Percentiles rank a stretch among this genome's conserved stretches.
These are phyloP conservation scores for Solanum acaule DNA, from an alignment of 257 asterid genomes.

Conservation along the genomic window DNA sequence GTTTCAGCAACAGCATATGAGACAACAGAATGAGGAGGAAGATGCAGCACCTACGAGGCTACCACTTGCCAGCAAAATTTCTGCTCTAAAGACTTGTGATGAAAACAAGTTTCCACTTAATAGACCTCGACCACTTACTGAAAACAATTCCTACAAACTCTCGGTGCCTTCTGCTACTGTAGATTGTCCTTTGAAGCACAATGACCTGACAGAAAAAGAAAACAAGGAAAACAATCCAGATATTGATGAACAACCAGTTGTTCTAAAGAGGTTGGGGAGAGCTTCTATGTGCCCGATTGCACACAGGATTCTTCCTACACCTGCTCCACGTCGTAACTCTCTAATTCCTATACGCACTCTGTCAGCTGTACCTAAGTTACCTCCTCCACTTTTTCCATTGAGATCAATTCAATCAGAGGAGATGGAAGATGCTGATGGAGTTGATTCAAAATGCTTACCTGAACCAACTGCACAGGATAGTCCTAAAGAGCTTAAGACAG, in stretches of 20 bases:
- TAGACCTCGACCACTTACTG: constrained; percentile 20
- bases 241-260: constrained; percentile 31
- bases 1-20: constrained; percentile 25
- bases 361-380: constrained; percentile 26
- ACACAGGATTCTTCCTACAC: constrained; percentile 16
- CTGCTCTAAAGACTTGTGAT: constrained; percentile 9
- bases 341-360: constrained; percentile 57
- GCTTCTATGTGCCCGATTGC: constrained; percentile 25
- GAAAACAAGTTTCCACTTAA: constrained; percentile 24
- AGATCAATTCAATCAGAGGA: constrained; percentile 38
- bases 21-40: constrained; percentile 44
- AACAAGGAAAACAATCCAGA: constrained; percentile 61
- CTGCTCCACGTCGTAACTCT: constrained; percentile 55
- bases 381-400: constrained; percentile 38
- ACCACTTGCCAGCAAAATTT: constrained; percentile 47
- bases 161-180: constrained; percentile 19
- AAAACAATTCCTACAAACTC: constrained; percentile 31
- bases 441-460: constrained; percentile 26
- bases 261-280: constrained; percentile 48
- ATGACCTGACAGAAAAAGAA: constrained; percentile 51
- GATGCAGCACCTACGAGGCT: constrained; percentile 25
- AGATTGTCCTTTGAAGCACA: constrained; percentile 19
- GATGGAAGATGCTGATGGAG: constrained; percentile 18
- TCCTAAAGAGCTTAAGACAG: constrained; percentile 46
- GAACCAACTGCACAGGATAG: constrained; percentile 41